Conservation (phyloP, 345 rosid species). For the Ceriops zippeliana region DNA sequence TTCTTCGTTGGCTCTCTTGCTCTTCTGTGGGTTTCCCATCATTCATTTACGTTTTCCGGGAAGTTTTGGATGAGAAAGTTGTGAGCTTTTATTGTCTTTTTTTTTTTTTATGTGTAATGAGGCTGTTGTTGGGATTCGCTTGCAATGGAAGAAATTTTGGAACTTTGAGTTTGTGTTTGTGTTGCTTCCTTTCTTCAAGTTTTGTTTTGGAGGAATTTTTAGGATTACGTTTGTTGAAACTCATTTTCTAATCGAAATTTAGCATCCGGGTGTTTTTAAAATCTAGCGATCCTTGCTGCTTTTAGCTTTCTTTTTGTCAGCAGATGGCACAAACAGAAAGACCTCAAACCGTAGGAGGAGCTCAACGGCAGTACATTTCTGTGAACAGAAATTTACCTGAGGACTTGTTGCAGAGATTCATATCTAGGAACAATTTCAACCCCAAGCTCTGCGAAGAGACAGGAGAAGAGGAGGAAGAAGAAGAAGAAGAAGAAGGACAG, state of each 20-base stretch:
- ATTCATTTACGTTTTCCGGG: background rate
- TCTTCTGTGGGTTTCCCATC: background rate
- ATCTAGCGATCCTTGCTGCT: background rate
- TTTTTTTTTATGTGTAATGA: no score
- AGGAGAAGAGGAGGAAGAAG: conserved; percentile 26
- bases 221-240: conserved; percentile 6
- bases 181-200: background rate
- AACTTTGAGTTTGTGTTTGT: conserved; percentile 11
- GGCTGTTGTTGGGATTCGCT: background rate
- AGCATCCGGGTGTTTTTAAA: conserved; percentile 15
- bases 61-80: conserved; percentile 12
- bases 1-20: background rate
- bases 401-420: conserved; percentile 44
- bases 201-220: conserved; percentile 9
- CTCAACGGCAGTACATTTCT: conserved; percentile 13
- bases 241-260: conserved; percentile 5
- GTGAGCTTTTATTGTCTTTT: background rate
- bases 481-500: conserved; percentile 30
- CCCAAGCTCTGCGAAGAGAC: conserved; percentile 8
- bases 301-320: background rate
- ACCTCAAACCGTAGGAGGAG: conserved; percentile 24
- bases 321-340: conserved; percentile 40
- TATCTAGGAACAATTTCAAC: conserved; percentile 26
- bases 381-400: conserved; percentile 10
- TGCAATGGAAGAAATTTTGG: conserved; percentile 11